Evolutionary conservation across 2,329 filamentous ascomycete genomes (phyloP).

Genomic region (Aspergillus proliferans): DNA sequence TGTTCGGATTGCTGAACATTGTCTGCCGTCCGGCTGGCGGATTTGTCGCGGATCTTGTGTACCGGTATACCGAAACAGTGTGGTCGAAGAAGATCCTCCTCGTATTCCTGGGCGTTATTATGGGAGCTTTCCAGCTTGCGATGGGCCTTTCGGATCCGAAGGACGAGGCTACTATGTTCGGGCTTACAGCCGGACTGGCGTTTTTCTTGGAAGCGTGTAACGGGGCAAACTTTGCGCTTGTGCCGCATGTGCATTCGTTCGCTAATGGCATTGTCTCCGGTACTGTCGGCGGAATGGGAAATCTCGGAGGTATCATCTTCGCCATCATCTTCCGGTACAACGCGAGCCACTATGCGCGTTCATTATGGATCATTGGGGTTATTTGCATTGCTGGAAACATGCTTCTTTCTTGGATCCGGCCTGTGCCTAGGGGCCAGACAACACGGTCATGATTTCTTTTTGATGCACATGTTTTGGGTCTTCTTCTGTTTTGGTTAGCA

Average conservation of each 20-base stretch:
- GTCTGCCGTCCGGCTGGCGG: conserved; percentile 44
- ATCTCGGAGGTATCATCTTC: conserved; percentile 79
- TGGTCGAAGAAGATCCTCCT: conserved; percentile 62
- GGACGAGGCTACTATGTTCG: conserved; percentile 61
- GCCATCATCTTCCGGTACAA: conserved; percentile 76
- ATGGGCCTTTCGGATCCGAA: conserved; percentile 61
- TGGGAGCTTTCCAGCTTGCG: conserved; percentile 55
- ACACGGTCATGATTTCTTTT: conserved; percentile 1
- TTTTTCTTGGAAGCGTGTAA: conserved; percentile 82
- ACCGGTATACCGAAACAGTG: conserved; percentile 45
- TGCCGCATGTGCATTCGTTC: conserved; percentile 77
- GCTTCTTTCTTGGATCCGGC: conserved; percentile 57
- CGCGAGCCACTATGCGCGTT: conserved; percentile 60
- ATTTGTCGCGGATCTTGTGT: conserved; percentile 51
- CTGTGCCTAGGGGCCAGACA: conserved; percentile 50
- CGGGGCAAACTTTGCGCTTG: conserved; percentile 77
- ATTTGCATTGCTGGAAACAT: conserved; percentile 67
- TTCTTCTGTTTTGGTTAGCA: background rate
- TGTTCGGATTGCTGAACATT: conserved; percentile 50
- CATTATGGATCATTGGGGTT: conserved; percentile 76
- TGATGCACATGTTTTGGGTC: too few species aligned
- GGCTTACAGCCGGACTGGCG: conserved; percentile 68
- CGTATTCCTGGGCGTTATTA: conserved; percentile 50
- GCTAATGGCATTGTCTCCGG: conserved; percentile 78
- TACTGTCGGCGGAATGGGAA: conserved; percentile 71